These are phyloP conservation scores for Podaxis sp. DNA, from an alignment of 768 basidiomycete species.

Conservation along the genomic window DNA sequence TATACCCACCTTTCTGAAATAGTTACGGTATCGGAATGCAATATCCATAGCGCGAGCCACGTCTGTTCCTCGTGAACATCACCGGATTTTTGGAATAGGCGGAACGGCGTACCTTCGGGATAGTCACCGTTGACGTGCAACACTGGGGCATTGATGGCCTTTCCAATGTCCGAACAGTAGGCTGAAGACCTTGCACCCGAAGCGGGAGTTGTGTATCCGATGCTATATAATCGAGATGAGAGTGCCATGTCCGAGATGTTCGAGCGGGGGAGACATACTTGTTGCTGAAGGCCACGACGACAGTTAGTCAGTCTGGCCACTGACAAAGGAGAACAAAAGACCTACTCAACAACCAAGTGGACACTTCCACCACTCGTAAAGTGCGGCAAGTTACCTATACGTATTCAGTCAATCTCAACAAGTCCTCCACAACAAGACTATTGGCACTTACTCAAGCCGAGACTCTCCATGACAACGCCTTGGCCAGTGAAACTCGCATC, in stretches of 20 bases:
- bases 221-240: constrained; percentile 40
- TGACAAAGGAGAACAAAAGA: constrained; percentile 12
- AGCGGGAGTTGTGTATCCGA: constrained; percentile 91
- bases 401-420: background rate
- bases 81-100: background rate
- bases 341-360: constrained; percentile 89
- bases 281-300: constrained; percentile 40
- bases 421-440: background rate
- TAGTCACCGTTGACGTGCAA: constrained; percentile 91
- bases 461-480: constrained; percentile 84
- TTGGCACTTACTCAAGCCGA: constrained; percentile 76
- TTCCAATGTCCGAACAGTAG: constrained; percentile 87
- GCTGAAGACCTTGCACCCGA: constrained; percentile 80
- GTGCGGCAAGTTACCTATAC: constrained; percentile 79
- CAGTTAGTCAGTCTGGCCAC: background rate
- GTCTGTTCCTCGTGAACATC: constrained; percentile 40
- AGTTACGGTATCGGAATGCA: constrained; percentile 84
- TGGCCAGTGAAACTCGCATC: constrained; percentile 92
- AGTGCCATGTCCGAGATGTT: no score
- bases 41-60: constrained; percentile 83
- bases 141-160: constrained; percentile 88
- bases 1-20: constrained; percentile 69
- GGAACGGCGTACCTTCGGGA: constrained; percentile 63
- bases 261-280: constrained; percentile 39
- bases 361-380: constrained; percentile 90